These are phyloP conservation scores for Knufia fluminis DNA, from an alignment of 2,329 filamentous ascomycete species.

Conservation along the genomic window DNA sequence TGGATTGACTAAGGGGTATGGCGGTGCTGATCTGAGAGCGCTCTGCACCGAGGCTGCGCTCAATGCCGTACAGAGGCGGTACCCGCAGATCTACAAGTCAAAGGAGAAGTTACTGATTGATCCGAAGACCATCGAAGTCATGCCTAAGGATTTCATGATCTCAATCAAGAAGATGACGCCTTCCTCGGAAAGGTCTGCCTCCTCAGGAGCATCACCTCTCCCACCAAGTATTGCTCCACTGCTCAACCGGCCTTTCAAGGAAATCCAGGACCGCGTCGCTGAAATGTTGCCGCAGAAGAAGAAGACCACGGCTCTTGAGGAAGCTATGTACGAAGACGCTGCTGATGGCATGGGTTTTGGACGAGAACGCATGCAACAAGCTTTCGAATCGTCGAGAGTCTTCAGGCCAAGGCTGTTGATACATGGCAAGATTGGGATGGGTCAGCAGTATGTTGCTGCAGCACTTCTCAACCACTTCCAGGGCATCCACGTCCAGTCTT, in stretches of 20 bases:
- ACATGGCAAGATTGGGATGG: conserved; percentile 77
- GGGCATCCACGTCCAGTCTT: conserved; percentile 86
- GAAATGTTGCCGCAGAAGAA: conserved; percentile 75
- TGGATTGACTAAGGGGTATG: conserved; percentile 88
- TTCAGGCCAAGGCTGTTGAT: conserved; percentile 84
- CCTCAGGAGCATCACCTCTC: conserved; percentile 72
- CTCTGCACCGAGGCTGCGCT: conserved; percentile 92
- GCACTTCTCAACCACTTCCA: conserved; percentile 87
- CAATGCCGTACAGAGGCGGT: conserved; percentile 90
- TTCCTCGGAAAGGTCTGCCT: conserved; percentile 82
- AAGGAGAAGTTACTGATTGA: conserved; percentile 85
- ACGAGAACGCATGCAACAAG: conserved; percentile 64
- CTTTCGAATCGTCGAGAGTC: conserved; percentile 78
- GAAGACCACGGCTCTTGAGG: conserved; percentile 78
- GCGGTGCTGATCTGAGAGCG: conserved; percentile 86
- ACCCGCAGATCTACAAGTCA: conserved; percentile 90
- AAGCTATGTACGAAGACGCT: conserved; percentile 83
- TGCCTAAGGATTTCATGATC: conserved; percentile 93
- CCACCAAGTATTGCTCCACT: conserved; percentile 74
- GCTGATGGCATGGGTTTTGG: conserved; percentile 77
- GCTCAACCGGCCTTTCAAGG: conserved; percentile 59
- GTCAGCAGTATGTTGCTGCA: conserved; percentile 77
- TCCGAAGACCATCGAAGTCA: conserved; percentile 70
- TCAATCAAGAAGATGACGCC: conserved; percentile 94
- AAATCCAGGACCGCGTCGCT: conserved; percentile 62